Evolutionary conservation across 805 yeast genomes (phyloP), one percentile per base, ranked within the genome.

Genomic region (Metschnikowia lochheadii): DNA sequence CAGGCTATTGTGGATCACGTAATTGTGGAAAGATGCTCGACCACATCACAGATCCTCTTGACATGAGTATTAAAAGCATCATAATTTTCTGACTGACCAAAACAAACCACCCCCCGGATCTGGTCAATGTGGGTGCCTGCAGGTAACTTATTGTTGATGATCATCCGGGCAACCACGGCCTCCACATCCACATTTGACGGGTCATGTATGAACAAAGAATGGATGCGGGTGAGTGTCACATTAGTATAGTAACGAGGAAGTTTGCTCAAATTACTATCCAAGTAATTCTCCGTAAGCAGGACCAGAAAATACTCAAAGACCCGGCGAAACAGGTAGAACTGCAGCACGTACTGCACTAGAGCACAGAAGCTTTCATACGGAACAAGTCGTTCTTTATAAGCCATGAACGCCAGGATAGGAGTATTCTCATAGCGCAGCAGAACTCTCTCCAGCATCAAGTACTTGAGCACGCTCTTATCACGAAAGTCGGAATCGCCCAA

Each of bases 401-500:
- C 38, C 44, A 56, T 52, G n/a, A 54, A 52, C 21, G 37, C 36
- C 36, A 14, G 15, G n/a, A 59, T 32, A 5, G 44, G 46, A 2
- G 46, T 39, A 7, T 49, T 42, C 3, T 41, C 11, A 2, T 32
- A 32, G 11, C 21, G 26, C 37, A 42, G 34, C 18, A 40, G n/a
- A 3, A 49, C 33, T 7, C 35, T 31, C 23, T 50, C 57, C n/a
- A 50, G 56, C 8, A 23, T 18, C n/a, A 57, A 52, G 50, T 59
- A 67, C 23, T 49, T 54, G 15, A 57, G 40, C 10, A 69, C 57
- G 23, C 64, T 64, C 23, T 53, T 49, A 43, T 63, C 68, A 41
- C 75, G 59, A 49, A 66, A 70, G 52, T 72, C 76, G 32, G 66
- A 60, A 36, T 65, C 66, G 17, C 70, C 61, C 6, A 70, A 53